A percentile compares a stretch with the other conserved stretches of the same genome.
phyloP scores from a whole-genome alignment of 306 rosid genomes.

The Quercus gilva region DNA sequence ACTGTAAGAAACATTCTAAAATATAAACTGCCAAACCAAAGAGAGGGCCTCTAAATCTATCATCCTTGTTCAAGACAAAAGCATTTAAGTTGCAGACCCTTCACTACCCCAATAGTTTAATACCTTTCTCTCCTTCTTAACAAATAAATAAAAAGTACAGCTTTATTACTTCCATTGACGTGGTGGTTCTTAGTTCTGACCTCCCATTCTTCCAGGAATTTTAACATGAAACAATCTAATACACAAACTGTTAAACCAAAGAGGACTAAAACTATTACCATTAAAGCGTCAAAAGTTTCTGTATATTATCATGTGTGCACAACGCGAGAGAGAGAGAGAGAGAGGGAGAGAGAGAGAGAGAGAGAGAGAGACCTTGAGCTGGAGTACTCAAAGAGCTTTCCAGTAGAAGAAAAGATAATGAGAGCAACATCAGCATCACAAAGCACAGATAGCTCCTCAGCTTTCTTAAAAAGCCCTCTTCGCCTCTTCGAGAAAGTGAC shows the following conservation, averaged over 20 bases:
- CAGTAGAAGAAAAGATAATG: constrained; percentile 75
- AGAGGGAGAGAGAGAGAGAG: background rate
- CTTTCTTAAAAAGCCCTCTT: constrained; percentile 85
- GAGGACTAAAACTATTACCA: background rate
- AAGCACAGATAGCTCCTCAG: constrained; percentile 89
- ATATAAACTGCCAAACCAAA: too few species aligned
- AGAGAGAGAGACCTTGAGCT: constrained; percentile 57
- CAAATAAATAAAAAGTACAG: background rate
- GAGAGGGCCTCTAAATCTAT: too few species aligned
- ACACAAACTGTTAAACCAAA: background rate
- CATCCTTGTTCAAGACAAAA: too few species aligned
- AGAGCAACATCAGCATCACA: constrained; percentile 96
- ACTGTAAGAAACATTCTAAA: too few species aligned
- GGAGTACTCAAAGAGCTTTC: constrained; percentile 81
- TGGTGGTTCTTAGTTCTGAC: background rate
- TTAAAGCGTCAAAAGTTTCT: background rate
- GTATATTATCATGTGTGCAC: background rate
- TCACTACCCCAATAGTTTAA: background rate
- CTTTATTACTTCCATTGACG: background rate
- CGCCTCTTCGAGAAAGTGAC: constrained; percentile 92
- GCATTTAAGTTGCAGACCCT: background rate
- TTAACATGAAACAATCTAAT: background rate
- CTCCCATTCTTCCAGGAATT: background rate
- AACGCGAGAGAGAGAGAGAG: background rate
- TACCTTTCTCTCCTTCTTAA: background rate